A percentile compares a stretch with the other conserved stretches of the same genome.
These are phyloP conservation scores for Albizia julibrissin DNA, from an alignment of 306 rosid species.

Conservation along the genomic window DNA sequence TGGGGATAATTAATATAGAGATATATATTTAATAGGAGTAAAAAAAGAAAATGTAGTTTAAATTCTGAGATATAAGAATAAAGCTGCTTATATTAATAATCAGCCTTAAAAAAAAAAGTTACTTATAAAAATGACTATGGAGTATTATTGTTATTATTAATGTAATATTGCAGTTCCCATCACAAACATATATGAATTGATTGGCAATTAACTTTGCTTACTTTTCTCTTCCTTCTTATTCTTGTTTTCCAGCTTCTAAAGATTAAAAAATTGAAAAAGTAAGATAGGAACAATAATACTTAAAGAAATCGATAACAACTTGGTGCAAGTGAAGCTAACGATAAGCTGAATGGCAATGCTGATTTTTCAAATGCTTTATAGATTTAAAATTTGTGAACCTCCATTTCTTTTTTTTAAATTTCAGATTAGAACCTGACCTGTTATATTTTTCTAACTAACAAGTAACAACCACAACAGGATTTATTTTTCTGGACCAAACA, in stretches of 20 bases:
- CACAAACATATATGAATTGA: not conserved
- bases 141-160: not conserved
- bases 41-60: too few relatives aligned
- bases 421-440: not conserved
- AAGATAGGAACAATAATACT: not conserved
- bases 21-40: too few relatives aligned
- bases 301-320: not conserved
- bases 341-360: not conserved
- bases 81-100: accelerated
- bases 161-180: not conserved
- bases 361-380: not conserved
- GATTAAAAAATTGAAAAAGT: not conserved
- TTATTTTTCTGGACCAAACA: not conserved
- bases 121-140: accelerated
- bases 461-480: not conserved
- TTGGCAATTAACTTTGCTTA: not conserved
- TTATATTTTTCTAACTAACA: not conserved
- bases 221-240: conserved; percentile 9
- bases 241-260: not conserved
- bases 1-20: too few relatives aligned
- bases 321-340: not conserved
- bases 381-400: not conserved
- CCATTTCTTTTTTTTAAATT: not conserved
- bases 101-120: too few relatives aligned
- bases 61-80: too few relatives aligned